These are phyloP conservation scores for Beta lomatogona DNA, from an alignment of 179 eudicot species.

Conservation along the genomic window DNA sequence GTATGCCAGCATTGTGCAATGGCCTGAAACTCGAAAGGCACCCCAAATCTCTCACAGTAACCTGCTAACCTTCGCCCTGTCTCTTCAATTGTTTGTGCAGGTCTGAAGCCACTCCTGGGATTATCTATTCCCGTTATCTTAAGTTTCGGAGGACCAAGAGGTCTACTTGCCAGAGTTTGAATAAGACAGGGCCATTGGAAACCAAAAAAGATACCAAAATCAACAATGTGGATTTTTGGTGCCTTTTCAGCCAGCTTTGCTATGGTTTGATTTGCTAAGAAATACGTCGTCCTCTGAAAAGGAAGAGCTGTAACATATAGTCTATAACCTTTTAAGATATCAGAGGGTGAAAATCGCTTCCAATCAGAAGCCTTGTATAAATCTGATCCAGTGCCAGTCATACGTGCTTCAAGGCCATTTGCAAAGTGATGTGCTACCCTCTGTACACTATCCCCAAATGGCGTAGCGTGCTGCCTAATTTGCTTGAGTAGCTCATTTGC, in stretches of 20 bases:
- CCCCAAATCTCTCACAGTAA: conserved; percentile 45
- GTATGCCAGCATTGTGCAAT: conserved; percentile 49
- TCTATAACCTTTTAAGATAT: conserved; percentile 33
- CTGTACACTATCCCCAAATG: conserved; percentile 39
- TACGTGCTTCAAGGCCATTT: conserved; percentile 45
- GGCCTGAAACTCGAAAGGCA: conserved; percentile 51
- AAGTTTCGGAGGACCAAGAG: conserved; percentile 56
- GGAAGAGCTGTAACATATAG: conserved; percentile 42
- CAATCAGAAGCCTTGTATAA: conserved; percentile 23
- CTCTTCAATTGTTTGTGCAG: conserved; percentile 40
- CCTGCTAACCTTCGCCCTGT: conserved; percentile 46
- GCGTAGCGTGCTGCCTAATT: conserved; percentile 44
- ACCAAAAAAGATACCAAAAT: conserved; percentile 55
- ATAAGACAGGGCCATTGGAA: conserved; percentile 72
- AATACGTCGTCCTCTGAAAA: conserved; percentile 38
- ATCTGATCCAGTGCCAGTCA: conserved; percentile 42
- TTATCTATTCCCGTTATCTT: conserved; percentile 43
- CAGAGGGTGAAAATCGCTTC: conserved; percentile 32
- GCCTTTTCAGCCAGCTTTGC: conserved; percentile 43
- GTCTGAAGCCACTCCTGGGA: conserved; percentile 45
- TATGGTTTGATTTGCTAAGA: conserved; percentile 41
- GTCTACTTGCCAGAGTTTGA: conserved; percentile 46
- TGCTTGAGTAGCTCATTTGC: conserved; percentile 43
- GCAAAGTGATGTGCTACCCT: conserved; percentile 44
- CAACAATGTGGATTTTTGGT: conserved; percentile 51